Percentiles rank a stretch among this genome's conserved stretches.
phyloP scores from a whole-genome alignment of 345 rosid genomes.

The Tarenaya hassleriana region DNA sequence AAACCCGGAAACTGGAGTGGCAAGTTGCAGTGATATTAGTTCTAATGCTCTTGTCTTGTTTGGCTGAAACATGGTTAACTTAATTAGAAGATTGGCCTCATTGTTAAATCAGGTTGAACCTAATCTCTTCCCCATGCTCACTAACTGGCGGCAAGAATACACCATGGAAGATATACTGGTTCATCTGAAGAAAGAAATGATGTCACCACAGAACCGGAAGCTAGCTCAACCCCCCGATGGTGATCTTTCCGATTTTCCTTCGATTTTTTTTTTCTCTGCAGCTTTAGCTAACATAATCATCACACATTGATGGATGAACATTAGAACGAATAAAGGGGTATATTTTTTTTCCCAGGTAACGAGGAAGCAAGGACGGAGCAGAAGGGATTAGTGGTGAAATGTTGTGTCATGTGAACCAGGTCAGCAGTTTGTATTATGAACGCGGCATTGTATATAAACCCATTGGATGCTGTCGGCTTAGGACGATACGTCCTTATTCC shows the following conservation, averaged over 20 bases:
- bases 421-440: constrained; percentile 24
- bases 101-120: constrained; percentile 49
- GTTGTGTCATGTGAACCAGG: constrained; percentile 57
- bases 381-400: constrained; percentile 64
- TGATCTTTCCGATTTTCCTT: no score
- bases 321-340: constrained; percentile 6
- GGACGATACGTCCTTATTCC: constrained; percentile 20
- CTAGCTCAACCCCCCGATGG: constrained; percentile 76
- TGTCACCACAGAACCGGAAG: constrained; percentile 60
- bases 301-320: neutral
- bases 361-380: constrained; percentile 83
- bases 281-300: neutral
- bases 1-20: constrained; percentile 95
- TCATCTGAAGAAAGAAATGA: constrained; percentile 77
- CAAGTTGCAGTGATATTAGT: constrained; percentile 18
- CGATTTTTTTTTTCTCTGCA: no score
- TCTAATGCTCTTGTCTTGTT: neutral
- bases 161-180: constrained; percentile 70
- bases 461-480: constrained; percentile 29
- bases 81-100: neutral
- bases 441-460: constrained; percentile 27
- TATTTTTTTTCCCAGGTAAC: constrained; percentile 51
- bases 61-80: neutral
- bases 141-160: constrained; percentile 66
- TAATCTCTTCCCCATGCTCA: constrained; percentile 62